Conservation (phyloP, 495 filamentous ascomycete species). For the Chlorociboria aeruginascens region DNA sequence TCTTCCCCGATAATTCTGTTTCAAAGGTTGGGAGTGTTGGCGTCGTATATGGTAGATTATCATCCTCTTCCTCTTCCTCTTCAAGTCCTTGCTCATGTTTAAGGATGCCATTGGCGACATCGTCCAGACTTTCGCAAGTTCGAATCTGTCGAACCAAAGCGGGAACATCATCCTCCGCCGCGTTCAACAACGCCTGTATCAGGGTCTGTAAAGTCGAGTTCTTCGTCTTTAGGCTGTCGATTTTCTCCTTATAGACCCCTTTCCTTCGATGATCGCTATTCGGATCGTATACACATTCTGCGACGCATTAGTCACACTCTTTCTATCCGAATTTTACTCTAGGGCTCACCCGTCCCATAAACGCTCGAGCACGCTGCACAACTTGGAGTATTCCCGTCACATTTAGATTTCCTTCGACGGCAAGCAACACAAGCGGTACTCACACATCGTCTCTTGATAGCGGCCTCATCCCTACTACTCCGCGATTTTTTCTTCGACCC, state of each 20-base stretch:
- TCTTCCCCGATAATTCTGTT: constrained; percentile 76
- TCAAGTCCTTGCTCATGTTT: constrained; percentile 33
- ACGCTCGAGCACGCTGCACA: constrained; percentile 93
- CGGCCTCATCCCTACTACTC: constrained; percentile 34
- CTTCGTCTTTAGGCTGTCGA: constrained; percentile 75
- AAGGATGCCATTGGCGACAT: constrained; percentile 72
- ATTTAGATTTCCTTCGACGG: constrained; percentile 85
- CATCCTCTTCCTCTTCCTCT: constrained; percentile 26
- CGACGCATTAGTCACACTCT: too few species aligned
- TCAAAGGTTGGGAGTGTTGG: constrained; percentile 50
- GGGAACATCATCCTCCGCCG: constrained; percentile 69
- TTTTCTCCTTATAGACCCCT: constrained; percentile 91
- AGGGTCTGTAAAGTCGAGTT: constrained; percentile 85
- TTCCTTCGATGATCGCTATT: constrained; percentile 93
- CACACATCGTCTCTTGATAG: constrained; percentile 74
- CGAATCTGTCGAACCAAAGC: constrained; percentile 78
- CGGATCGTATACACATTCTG: constrained; percentile 81
- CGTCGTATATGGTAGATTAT: constrained; percentile 24
- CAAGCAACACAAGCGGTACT: constrained; percentile 91
- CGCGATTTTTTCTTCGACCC: constrained; percentile 36
- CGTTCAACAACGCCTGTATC: constrained; percentile 86
- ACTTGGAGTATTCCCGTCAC: constrained; percentile 83
- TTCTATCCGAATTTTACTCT: neutral
- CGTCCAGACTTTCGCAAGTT: constrained; percentile 82
- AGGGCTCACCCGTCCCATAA: constrained; percentile 55